Percentiles rank a stretch among this genome's conserved stretches.
phyloP scores from a whole-genome alignment of 805 yeast species.

The Kregervanrija pseudodelftensis region DNA sequence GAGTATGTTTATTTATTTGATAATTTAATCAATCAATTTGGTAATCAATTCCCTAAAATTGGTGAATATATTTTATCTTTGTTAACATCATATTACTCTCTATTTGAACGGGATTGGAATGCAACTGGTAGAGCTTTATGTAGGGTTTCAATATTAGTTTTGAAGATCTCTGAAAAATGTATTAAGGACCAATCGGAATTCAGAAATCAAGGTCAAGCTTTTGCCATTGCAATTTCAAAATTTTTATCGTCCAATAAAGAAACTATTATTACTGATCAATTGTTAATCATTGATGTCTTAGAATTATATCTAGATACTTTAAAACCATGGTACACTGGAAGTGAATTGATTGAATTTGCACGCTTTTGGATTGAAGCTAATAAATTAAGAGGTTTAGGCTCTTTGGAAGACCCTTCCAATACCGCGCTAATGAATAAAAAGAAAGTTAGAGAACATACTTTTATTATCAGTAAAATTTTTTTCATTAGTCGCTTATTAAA shows the following conservation, averaged over 20 bases:
- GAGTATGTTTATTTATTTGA: constrained; percentile 54
- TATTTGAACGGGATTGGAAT: constrained; percentile 52
- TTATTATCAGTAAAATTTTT: constrained; percentile 51
- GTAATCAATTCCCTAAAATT: constrained; percentile 35
- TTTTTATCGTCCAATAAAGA: constrained; percentile 44
- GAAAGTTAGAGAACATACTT: constrained; percentile 45
- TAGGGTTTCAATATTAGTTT: constrained; percentile 46
- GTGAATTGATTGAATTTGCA: constrained; percentile 34
- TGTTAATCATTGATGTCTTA: constrained; percentile 51
- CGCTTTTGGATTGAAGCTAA: constrained; percentile 43
- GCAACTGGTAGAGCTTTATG: constrained; percentile 58
- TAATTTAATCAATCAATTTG: constrained; percentile 33
- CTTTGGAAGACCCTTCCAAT: constrained; percentile 25
- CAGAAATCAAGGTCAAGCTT: constrained; percentile 17
- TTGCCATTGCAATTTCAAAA: constrained; percentile 28
- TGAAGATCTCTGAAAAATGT: constrained; percentile 32
- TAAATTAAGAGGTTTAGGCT: constrained; percentile 50
- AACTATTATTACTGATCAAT: constrained; percentile 51
- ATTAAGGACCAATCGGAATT: constrained; percentile 8
- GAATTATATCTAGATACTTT: constrained; percentile 47
- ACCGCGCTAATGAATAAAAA: constrained; percentile 27
- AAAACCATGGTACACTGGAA: constrained; percentile 31
- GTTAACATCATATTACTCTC: constrained; percentile 39
- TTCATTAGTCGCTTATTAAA: constrained; percentile 50
- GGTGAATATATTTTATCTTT: constrained; percentile 44